Conservation (phyloP, 805 yeast species). For the Debaryomyces hansenii region DNA sequence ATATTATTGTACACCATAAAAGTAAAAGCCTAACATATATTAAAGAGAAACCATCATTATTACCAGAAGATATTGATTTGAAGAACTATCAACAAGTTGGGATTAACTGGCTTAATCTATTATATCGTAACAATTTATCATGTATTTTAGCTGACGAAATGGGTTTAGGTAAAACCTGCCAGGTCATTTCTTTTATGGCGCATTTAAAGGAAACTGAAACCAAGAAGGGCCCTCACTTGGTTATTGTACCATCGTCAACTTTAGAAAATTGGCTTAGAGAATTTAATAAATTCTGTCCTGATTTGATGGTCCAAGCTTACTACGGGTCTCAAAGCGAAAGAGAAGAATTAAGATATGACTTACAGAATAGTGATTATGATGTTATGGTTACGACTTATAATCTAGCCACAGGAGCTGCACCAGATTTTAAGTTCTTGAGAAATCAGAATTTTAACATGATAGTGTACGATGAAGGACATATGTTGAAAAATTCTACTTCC, state of each 20-base stretch:
- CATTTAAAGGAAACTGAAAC: constrained; percentile 68
- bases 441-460: constrained; percentile 78
- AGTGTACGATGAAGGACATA: constrained; percentile 97
- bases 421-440: constrained; percentile 77
- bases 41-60: constrained; percentile 66
- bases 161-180: constrained; percentile 98
- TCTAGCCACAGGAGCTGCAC: constrained; percentile 82
- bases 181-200: constrained; percentile 90
- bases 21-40: constrained; percentile 44
- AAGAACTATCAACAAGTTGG: constrained; percentile 97
- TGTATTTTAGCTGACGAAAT: constrained; percentile 98
- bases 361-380: constrained; percentile 64
- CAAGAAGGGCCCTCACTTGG: constrained; percentile 75
- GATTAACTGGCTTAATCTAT: constrained; percentile 82
- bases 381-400: constrained; percentile 94
- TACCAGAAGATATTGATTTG: constrained; percentile 63
- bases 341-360: constrained; percentile 73
- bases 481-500: constrained; percentile 85
- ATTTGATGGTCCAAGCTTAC: constrained; percentile 81
- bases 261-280: constrained; percentile 97
- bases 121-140: constrained; percentile 76
- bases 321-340: constrained; percentile 88
- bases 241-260: constrained; percentile 95
- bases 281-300: constrained; percentile 85
- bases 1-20: constrained; percentile 19